Base-by-base conservation (phyloP, 495 filamentous ascomycete genomes). In the Penicillium bovifimosum region DNA sequence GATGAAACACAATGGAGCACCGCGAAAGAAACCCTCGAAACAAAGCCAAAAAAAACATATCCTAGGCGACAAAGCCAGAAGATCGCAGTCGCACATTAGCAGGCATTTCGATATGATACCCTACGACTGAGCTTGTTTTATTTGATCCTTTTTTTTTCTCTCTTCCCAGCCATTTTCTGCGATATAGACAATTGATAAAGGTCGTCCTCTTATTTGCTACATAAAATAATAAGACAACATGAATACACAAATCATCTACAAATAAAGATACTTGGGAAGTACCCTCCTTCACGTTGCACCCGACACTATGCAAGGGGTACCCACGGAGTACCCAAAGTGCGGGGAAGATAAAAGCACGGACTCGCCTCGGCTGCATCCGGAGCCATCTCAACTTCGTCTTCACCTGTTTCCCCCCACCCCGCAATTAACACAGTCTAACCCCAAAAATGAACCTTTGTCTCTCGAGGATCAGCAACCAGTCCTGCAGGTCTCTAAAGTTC, bases 21-120 rank as follows among this genome's bases (percentile, higher is more conserved):
- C 50, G 51, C 43, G 56, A 54, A 52, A 54, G 54, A 59, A 47
- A 55, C 35, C 52, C 41, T 35, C 20, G 4, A 24, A 27, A 39
- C 45, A 50, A 56, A 27, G 34, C 45, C 47, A 56, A 65, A 59
- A 59, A 58, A 54, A 53, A 40, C 41, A n/a, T n/a, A n/a, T 50
- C 51, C 42, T 47, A 57, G 53, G 53, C 56, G 46, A 61, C 57
- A 46, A 63, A 59, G 57, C 64, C 62, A 55, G 57, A 64, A 65
- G 68, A 71, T 69, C 67, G 64, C 69, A 71, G 71, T 74, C 67
- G 62, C 65, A 63, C 63, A 70, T 74, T 71, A 74, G 69, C 71
- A 71, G 71, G 71, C 71, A 70, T 74, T 74, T 71, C 65, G 68
- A 71, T 72, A 71, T 75, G 71, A 75, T 75, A 75, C 71, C 71